Conservation (phyloP, 176 grass and related monocot genomes). For the bread wheat (Triticum aestivum) region DNA sequence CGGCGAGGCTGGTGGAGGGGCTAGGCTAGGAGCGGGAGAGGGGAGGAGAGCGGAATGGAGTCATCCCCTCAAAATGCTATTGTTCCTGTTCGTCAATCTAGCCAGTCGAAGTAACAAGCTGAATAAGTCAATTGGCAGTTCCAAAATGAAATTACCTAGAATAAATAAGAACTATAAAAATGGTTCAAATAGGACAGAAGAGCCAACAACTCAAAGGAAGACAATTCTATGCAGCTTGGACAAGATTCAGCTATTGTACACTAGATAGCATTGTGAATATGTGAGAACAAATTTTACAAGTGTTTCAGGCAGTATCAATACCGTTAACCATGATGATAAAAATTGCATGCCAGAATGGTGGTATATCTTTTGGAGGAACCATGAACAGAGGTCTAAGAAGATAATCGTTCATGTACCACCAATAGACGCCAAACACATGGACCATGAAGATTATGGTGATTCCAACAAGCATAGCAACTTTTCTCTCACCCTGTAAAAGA, state of each 20-base stretch:
- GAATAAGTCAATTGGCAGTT: conserved; percentile 5
- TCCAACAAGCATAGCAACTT: conserved; percentile 67
- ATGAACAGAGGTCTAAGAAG: conserved; percentile 87
- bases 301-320: conserved; percentile 36
- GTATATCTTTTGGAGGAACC: conserved; percentile 95
- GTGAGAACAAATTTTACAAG: conserved; percentile 14
- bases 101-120: conserved; percentile 3
- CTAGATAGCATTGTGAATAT: not conserved
- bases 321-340: conserved; percentile 99
- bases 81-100: not conserved
- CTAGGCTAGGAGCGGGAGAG: too few species aligned
- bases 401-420: conserved; percentile 94
- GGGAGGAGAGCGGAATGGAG: too few species aligned
- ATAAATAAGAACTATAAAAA: not conserved
- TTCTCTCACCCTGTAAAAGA: conserved; percentile 84
- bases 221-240: not conserved
- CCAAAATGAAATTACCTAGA: not conserved
- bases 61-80: too few species aligned
- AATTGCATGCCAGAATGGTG: conserved; percentile 96
- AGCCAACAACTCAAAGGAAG: conserved; percentile 20
- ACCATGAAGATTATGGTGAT: conserved; percentile 79
- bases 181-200: not conserved
- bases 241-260: conserved; percentile 11
- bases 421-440: conserved; percentile 94
- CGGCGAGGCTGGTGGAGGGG: too few species aligned